Base-by-base conservation (phyloP, 371 early-diverging fungal genomes). In the Spiromyces aspiralis region DNA sequence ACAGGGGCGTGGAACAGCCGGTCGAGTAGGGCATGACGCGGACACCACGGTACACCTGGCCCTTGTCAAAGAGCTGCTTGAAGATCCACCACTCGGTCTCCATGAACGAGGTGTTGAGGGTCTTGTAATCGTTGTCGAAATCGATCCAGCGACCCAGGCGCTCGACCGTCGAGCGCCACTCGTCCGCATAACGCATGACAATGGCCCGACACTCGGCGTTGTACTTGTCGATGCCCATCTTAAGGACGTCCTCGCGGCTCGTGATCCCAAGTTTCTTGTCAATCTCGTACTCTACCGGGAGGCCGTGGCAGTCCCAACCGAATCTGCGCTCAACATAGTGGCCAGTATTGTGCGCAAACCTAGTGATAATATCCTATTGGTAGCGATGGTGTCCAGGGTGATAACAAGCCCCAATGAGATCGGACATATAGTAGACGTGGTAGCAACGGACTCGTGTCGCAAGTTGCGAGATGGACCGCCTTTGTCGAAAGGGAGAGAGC, bases 241-340 rank as follows among this genome's bases (percentile, higher is more conserved):
- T 79, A 72, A 86, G 57, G 25, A 99, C 93, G 70, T 99, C 98
- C 12, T 86, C 82, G 53, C 81, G 83, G 46, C 87, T 80, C 62
- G 73, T 88, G 71, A 99, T 99, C 56, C 78, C 78, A 51, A 98
- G 81, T 56, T 81, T 84, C 76, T 99, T 99, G 71, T 99, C 99
- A 69, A 99, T 98, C 71, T 99, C 99, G 62, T 92, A 87, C 72
- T 99, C 99, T 45, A 99, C 91, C 23, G 99, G 99, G 27, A 99
- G 77, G 53, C 99, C 99, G 60, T 99, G 99, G 62, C 93, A 92
- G 72, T 99, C 99, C 99, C 99, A 99, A 53, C 99, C 99, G 64
- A 98, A 98, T 51, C 98, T 81, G 60, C 99, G 83, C 70, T 96
- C 97, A 25, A 99, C 99, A 62, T 90, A 79, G 70, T 93, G 94